Percentiles rank a stretch among this genome's conserved stretches.
phyloP scores from a whole-genome alignment of 2,329 filamentous ascomycete species.

The Rosellinia necatrix region DNA sequence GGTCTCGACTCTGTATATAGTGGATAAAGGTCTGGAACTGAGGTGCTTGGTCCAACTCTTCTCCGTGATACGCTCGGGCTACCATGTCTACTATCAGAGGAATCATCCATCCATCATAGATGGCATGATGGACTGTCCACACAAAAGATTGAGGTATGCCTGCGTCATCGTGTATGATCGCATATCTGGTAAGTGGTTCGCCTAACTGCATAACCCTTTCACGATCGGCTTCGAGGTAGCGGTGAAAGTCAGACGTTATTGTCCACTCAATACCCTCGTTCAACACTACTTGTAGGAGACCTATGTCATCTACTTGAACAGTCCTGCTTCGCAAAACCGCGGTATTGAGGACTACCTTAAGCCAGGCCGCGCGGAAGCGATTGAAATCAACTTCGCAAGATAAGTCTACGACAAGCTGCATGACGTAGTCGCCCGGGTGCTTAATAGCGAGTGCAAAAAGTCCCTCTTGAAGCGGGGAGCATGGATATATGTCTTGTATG shows the following conservation, averaged over 20 bases:
- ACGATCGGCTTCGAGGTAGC: too few relatives aligned
- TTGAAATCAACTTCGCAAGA: slow-evolving; percentile 1
- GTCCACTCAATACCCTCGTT: too few relatives aligned
- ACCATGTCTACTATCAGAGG: slow-evolving; percentile 20
- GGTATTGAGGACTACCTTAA: neutral
- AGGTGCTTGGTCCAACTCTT: slow-evolving; percentile 2
- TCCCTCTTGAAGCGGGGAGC: slow-evolving; percentile 26
- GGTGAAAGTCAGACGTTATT: too few relatives aligned
- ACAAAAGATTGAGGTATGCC: slow-evolving; percentile 30
- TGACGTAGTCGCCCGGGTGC: slow-evolving; percentile 14
- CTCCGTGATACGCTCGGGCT: slow-evolving; percentile 16
- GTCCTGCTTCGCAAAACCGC: neutral
- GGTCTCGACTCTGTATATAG: slow-evolving; percentile 15
- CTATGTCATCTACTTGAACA: too few relatives aligned
- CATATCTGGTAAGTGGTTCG: too few relatives aligned
- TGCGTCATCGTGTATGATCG: too few relatives aligned
- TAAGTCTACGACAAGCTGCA: neutral
- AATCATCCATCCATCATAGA: slow-evolving; percentile 43
- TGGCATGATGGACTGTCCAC: slow-evolving; percentile 39
- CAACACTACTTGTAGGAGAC: too few relatives aligned
- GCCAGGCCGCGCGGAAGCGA: slow-evolving; percentile 18
- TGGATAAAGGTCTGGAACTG: slow-evolving; percentile 16
- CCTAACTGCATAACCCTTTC: too few relatives aligned
- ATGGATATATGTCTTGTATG: slow-evolving; percentile 25
- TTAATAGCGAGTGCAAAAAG: slow-evolving; percentile 18